Percentiles rank a stretch among this genome's conserved stretches.
phyloP scores from a whole-genome alignment of 345 rosid species.

The Eucalyptus virginea region DNA sequence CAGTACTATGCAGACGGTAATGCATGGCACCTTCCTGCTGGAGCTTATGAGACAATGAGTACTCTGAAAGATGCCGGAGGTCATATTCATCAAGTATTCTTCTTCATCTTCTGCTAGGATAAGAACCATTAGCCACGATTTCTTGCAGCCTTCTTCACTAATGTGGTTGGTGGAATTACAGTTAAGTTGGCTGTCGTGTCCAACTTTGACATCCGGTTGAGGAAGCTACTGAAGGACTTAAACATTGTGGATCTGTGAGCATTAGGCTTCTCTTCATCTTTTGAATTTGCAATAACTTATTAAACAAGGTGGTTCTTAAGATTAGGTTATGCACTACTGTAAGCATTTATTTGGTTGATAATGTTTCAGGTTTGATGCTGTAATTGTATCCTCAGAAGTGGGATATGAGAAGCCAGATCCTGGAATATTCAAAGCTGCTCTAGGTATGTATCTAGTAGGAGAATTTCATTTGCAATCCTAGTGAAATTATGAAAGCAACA shows the following conservation, averaged over 20 bases:
- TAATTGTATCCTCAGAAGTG: slow-evolving; percentile 73
- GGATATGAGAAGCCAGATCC: slow-evolving; percentile 81
- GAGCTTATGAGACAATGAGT: slow-evolving; percentile 49
- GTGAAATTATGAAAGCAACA: neutral
- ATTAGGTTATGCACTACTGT: neutral
- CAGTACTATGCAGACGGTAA: slow-evolving; percentile 76
- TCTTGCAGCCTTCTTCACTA: neutral
- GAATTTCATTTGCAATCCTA: neutral
- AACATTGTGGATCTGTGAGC: slow-evolving; percentile 70
- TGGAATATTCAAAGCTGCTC: slow-evolving; percentile 57
- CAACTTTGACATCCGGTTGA: slow-evolving; percentile 71
- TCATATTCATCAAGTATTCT: slow-evolving; percentile 19
- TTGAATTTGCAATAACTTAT: neutral
- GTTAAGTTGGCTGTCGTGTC: slow-evolving; percentile 90
- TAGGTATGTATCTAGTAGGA: slow-evolving; percentile 28
- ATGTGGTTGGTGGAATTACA: slow-evolving; percentile 18
- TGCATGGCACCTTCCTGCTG: slow-evolving; percentile 87
- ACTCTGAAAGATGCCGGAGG: slow-evolving; percentile 83
- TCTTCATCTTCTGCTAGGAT: slow-evolving; percentile 4
- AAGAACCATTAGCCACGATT: neutral
- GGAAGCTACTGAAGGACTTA: slow-evolving; percentile 77
- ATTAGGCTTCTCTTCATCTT: neutral
- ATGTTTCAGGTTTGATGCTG: slow-evolving; percentile 61
- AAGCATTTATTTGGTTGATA: neutral
- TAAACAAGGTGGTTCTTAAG: neutral